Evolutionary conservation across 106 monocot genomes (phyloP), one percentile per base, ranked within the genome.

Genomic region (Narthecium ossifragum): DNA sequence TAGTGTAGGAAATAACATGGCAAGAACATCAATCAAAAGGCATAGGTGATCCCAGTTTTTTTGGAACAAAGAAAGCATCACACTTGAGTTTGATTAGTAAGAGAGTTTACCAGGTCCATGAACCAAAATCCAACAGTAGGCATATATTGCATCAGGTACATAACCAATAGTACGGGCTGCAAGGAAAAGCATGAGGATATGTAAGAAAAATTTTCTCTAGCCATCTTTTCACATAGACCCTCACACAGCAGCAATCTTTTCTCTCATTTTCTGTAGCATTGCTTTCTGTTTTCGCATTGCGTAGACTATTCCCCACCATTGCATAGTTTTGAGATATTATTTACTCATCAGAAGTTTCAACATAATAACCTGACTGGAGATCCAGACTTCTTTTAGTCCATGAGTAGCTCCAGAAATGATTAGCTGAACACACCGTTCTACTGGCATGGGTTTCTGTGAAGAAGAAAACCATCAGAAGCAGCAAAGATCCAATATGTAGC

Each of bases 121-220:
- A 98, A 55, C 96, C 96, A 90, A 57, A 74, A 86, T 20, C 83
- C 86, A 74, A 90, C 15, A 4, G 75, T 70, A 36, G 94, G 94
- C 72, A 76, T 77, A 70, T 96, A 96, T 48, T 96, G 94, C 41
- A 73, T 78, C 75, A 96, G 45, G 67, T 90, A 96, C 94, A 96
- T 96, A 67, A 81, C 78, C 51, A 84, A 31, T 48, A 96, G 49
- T 15, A 96, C 90, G 41, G 94, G 94, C 90, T 96, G 86, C 86
- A 86, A 59, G 48, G 49, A 34, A 66, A 53, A 34, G 8, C 25
- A 22, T 4, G 1, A 34, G 15, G 28, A 23, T 15, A 57, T 14
- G 18, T 20, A 32, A 15, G 12, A 20, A 15, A 57, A 27, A 57
- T 57, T 34, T 31, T 13, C 33, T 32, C 15, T n/a, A 30, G 14